Evolutionary conservation across 257 asterid genomes (phyloP), one percentile per base, ranked within the genome.

Genomic region (Rehmannia glutinosa): DNA sequence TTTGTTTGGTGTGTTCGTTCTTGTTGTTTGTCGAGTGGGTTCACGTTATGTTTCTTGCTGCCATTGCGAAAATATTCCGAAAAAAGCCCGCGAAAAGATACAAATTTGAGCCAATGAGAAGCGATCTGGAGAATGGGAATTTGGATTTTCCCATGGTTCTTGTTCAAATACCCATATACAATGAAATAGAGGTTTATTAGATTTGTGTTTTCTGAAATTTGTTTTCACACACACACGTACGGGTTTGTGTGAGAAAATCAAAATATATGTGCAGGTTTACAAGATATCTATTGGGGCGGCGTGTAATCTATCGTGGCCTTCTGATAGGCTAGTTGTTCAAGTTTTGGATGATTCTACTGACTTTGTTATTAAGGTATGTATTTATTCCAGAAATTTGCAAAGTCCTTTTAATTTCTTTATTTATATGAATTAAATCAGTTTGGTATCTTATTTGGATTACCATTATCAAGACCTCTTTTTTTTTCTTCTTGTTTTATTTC

Each of bases 311-410:
- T 83, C 97, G 8, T 90, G 95, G 97, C 97, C 97, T 12, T 42
- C 80, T 17, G 89, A 90, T 68, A 84, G 88, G 72, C 55, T 87
- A 20, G 78, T 87, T 27, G 70, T 90, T 41, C 93, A 90, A 75
- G 95, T 87, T 8, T 76, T 90, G 69, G 97, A 90, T 69, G 97
- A 90, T 82, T 90, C 97, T 6, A 90, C 92, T 20, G 93, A 90
- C 72, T 77, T 76, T 70, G 75, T 64, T 20, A 68, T 80, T 70
- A 84, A 80, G 84, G 96, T 89, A 75, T 57, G 4, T 4, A 32
- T 32, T 32, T 32, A 3, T 19, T 53, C 21, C 23, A 16, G 9
- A 12, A 27, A 10, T 28, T 1, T 39, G 15, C 5, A 9, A n/a
- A n/a, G n/a, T n/a, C n/a, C n/a, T n/a, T n/a, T n/a, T 32, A n/a